Percentiles rank a stretch among this genome's conserved stretches.
These are phyloP conservation scores for Solanum rostratum DNA, from an alignment of 257 asterid species.

Conservation along the genomic window DNA sequence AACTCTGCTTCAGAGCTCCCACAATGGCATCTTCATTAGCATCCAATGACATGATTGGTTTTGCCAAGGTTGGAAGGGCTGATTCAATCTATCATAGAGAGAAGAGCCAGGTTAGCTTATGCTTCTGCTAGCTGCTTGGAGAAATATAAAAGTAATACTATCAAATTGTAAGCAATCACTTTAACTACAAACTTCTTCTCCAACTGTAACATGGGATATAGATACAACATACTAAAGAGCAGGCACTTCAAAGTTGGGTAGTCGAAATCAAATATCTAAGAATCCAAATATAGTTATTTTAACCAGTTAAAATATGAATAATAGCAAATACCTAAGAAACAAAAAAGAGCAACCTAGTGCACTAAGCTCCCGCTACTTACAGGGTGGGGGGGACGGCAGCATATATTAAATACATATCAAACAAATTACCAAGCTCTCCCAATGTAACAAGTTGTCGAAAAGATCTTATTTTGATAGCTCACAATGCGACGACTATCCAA, in stretches of 20 bases:
- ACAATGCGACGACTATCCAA: background rate
- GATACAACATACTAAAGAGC: background rate
- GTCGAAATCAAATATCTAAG: background rate
- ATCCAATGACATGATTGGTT: constrained; percentile 93
- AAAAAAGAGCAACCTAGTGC: background rate
- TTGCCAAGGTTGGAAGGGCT: constrained; percentile 83
- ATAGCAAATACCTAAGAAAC: background rate
- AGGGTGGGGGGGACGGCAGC: background rate
- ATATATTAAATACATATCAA: background rate
- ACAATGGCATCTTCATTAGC: constrained; percentile 90
- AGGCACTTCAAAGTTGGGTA: background rate
- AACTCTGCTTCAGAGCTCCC: constrained; percentile 82
- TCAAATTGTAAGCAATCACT: background rate
- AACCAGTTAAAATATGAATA: background rate
- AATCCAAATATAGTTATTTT: background rate
- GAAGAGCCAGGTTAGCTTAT: constrained; percentile 9
- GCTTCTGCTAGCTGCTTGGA: background rate
- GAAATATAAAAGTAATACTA: background rate
- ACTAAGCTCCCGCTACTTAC: background rate
- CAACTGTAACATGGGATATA: background rate
- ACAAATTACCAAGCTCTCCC: background rate
- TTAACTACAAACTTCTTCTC: background rate
- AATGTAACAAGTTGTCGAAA: background rate
- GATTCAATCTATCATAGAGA: constrained; percentile 73
- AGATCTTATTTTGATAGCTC: background rate